Evolutionary conservation across 257 asterid species (phyloP).

Genomic region (Cinchona pubescens): DNA sequence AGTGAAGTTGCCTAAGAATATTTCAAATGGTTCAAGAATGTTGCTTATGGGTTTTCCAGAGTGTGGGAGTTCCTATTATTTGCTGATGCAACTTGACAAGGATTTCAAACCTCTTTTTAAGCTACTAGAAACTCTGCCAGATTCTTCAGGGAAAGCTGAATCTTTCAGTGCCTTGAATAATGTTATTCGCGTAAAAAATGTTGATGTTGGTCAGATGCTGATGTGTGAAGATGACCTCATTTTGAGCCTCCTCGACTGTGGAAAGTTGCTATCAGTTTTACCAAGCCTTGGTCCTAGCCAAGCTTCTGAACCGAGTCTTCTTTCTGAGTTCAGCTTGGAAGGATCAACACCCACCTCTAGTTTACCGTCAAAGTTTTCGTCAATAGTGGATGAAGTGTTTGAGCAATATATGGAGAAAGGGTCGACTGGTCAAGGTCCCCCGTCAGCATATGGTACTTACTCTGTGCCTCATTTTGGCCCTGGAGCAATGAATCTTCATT

Average conservation of each 20-base stretch:
- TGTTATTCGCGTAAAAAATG: constrained; percentile 55
- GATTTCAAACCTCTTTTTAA: constrained; percentile 86
- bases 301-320: constrained; percentile 50
- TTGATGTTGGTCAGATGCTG: constrained; percentile 76
- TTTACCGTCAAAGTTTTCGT: constrained; percentile 53
- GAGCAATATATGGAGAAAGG: constrained; percentile 97
- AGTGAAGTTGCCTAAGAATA: constrained; percentile 69
- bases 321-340: constrained; percentile 40
- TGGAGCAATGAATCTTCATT: constrained; percentile 42
- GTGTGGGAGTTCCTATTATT: constrained; percentile 79
- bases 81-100: constrained; percentile 89
- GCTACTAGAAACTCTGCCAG: constrained; percentile 74
- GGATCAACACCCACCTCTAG: constrained; percentile 48
- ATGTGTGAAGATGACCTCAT: constrained; percentile 75
- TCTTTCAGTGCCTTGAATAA: constrained; percentile 58
- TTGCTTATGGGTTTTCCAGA: constrained; percentile 95
- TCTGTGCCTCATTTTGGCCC: constrained; percentile 59
- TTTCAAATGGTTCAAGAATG: constrained; percentile 63
- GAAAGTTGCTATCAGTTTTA: constrained; percentile 44
- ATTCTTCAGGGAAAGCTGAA: constrained; percentile 60
- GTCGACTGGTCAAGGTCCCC: constrained; percentile 47
- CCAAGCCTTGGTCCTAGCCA: constrained; percentile 37
- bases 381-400: constrained; percentile 91
- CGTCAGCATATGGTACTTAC: constrained; percentile 47
- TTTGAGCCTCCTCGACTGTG: constrained; percentile 70